Conservation (phyloP, 352 stramenopile genomes). For the Globisporangium ultimum region DNA sequence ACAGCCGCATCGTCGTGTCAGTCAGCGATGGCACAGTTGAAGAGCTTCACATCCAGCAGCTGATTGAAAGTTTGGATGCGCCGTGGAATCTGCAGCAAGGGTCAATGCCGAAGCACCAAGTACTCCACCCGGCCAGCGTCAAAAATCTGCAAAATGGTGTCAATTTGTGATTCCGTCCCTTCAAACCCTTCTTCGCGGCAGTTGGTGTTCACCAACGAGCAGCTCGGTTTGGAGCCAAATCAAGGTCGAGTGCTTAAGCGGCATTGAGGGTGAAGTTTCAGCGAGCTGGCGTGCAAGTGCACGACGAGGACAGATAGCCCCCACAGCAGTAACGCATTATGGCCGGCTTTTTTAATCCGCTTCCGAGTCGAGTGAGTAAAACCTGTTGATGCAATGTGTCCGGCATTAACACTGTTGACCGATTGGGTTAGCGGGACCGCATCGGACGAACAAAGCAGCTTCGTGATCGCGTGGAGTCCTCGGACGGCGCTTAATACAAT, state of each 20-base stretch:
- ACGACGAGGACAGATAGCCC: conserved; percentile 13
- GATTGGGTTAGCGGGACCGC: no score
- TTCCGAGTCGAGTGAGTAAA: background rate
- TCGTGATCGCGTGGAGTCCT: conserved; percentile 16
- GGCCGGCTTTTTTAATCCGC: conserved; percentile 13
- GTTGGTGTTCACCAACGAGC: conserved; percentile 26
- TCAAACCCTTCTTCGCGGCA: conserved; percentile 9
- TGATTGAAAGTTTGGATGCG: conserved; percentile 15
- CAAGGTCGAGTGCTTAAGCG: conserved; percentile 24
- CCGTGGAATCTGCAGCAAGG: conserved; percentile 13
- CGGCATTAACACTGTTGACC: background rate
- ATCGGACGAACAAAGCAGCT: conserved; percentile 10
- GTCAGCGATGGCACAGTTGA: conserved; percentile 25
- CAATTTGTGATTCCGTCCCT: conserved; percentile 15
- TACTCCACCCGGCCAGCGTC: conserved; percentile 14
- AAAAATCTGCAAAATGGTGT: conserved; percentile 13
- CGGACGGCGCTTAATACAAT: conserved; percentile 25
- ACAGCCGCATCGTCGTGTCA: conserved; percentile 15
- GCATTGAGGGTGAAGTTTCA: conserved; percentile 9
- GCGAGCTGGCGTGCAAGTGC: conserved; percentile 15
- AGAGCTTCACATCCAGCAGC: conserved; percentile 24
- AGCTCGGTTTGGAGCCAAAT: conserved; percentile 16
- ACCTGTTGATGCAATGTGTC: background rate
- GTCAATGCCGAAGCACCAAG: conserved; percentile 27
- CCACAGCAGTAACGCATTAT: conserved; percentile 16